A percentile compares a stretch with the other conserved stretches of the same genome.
Conservation (phyloP, 192 early-diverging fungal species). For the Coemansia sp. region DNA sequence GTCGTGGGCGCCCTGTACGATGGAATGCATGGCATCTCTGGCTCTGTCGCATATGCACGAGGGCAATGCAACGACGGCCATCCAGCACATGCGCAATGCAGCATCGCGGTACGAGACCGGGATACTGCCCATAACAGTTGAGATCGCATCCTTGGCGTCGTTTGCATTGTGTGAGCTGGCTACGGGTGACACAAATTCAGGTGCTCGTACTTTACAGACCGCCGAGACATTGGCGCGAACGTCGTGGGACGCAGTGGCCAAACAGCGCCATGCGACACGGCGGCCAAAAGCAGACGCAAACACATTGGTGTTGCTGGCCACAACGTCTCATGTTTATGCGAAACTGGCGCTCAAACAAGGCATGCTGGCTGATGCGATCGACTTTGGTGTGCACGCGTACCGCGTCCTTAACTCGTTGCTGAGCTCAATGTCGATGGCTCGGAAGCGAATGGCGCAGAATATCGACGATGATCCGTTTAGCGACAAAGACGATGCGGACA, state of each 20-base stretch:
- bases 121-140: slow-evolving; percentile 30
- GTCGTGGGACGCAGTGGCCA: background rate
- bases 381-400: slow-evolving; percentile 45
- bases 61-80: slow-evolving; percentile 17
- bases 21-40: slow-evolving; percentile 34
- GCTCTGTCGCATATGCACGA: slow-evolving; percentile 15
- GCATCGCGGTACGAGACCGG: slow-evolving; percentile 30
- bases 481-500: background rate
- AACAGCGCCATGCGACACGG: background rate
- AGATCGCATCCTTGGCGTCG: slow-evolving; percentile 25
- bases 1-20: slow-evolving; percentile 19
- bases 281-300: slow-evolving; percentile 16
- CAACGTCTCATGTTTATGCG: slow-evolving; percentile 32
- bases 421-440: slow-evolving; percentile 21
- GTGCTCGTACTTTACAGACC: background rate
- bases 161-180: slow-evolving; percentile 29
- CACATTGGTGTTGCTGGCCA: slow-evolving; percentile 28
- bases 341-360: slow-evolving; percentile 38
- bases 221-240: background rate
- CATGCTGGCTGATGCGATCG: slow-evolving; percentile 37
- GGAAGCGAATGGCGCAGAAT: background rate
- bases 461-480: slow-evolving; percentile 40
- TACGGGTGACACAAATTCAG: slow-evolving; percentile 18
- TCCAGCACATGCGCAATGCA: slow-evolving; percentile 18
- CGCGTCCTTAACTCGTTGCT: slow-evolving; percentile 40